These are phyloP conservation scores for Oryza brachyantha DNA, from an alignment of 176 grass and related monocot genomes.

Conservation along the genomic window DNA sequence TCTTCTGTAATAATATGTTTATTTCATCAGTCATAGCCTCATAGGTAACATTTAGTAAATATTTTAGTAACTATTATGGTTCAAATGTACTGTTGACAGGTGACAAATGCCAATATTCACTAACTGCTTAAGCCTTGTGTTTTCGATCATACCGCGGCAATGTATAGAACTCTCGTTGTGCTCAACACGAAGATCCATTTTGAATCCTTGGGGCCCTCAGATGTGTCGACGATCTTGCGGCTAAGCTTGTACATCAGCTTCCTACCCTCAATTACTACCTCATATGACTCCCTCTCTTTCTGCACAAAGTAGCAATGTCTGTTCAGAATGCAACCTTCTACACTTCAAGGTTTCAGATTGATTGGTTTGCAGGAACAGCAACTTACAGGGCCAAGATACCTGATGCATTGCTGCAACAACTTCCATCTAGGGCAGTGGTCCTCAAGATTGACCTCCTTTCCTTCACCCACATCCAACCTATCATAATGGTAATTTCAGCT, in stretches of 20 bases:
- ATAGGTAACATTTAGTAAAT: neutral
- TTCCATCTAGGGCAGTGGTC: constrained; percentile 68
- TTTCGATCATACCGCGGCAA: constrained; percentile 47
- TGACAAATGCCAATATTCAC: neutral
- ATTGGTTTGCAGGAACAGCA: constrained; percentile 1
- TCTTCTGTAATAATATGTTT: constrained; percentile 62
- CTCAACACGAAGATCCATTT: constrained; percentile 99
- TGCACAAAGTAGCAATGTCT: constrained; percentile 29
- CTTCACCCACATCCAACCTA: constrained; percentile 95
- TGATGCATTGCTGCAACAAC: constrained; percentile 88
- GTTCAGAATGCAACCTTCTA: neutral
- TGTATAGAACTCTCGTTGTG: constrained; percentile 75
- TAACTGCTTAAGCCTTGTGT: neutral
- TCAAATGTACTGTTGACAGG: neutral
- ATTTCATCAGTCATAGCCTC: constrained; percentile 33
- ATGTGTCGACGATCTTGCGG: constrained; percentile 62
- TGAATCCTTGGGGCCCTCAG: constrained; percentile 45
- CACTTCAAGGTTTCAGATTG: neutral
- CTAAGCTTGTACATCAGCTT: constrained; percentile 75
- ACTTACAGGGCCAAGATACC: constrained; percentile 95
- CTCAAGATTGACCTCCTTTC: constrained; percentile 72
- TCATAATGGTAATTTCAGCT: constrained; percentile 19
- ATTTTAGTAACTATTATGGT: neutral
- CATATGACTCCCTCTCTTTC: constrained; percentile 93
- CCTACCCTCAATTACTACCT: constrained; percentile 57